Evolutionary conservation across 1,284 basidiomycete genomes (phyloP).

Genomic region (Pseudozyma tsukubaensis): DNA sequence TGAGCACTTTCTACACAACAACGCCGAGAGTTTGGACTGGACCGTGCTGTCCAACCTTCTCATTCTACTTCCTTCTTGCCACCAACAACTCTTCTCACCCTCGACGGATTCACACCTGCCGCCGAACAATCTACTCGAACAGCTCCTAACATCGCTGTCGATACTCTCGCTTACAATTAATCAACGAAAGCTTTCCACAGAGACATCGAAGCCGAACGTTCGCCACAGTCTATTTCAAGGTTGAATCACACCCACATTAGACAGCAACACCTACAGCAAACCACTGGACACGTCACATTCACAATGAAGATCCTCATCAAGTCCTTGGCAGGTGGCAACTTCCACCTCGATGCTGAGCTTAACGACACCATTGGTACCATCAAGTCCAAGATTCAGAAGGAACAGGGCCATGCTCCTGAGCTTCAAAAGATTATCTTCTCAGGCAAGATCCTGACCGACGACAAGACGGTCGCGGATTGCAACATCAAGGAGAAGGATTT

Average conservation of each 20-base stretch:
- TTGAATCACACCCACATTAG: background rate
- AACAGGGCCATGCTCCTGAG: slow-evolving; percentile 80
- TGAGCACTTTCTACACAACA: background rate
- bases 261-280: background rate
- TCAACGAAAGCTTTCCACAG: no score
- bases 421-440: slow-evolving; percentile 95
- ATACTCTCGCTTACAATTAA: no score
- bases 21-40: background rate
- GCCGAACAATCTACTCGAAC: background rate
- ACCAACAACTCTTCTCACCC: background rate
- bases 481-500: slow-evolving; percentile 99
- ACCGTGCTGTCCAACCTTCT: background rate
- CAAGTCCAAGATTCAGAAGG: slow-evolving; percentile 85
- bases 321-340: slow-evolving; percentile 66
- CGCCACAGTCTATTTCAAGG: background rate
- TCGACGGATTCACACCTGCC: background rate
- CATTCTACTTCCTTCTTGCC: background rate
- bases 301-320: slow-evolving; percentile 67
- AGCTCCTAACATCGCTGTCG: no score
- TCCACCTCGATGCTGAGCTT: slow-evolving; percentile 65
- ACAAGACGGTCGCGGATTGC: slow-evolving; percentile 86
- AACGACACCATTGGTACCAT: slow-evolving; percentile 74
- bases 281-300: background rate
- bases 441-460: slow-evolving; percentile 91
- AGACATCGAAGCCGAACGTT: background rate